Base-by-base conservation (phyloP, 208 protist genomes). In the Wallacemonas sp. region DNA sequence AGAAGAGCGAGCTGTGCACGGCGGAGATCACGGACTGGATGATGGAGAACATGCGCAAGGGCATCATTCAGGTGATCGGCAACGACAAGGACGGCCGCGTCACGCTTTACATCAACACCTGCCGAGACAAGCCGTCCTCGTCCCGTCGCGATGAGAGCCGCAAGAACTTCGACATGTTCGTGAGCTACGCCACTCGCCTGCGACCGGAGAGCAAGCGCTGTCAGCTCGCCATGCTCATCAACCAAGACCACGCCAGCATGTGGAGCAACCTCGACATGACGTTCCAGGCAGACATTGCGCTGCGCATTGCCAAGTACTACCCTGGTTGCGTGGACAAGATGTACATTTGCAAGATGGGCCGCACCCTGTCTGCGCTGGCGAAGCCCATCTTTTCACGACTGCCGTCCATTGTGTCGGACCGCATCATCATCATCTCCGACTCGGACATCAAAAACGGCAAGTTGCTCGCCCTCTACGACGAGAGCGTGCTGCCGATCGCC, bases 311-410 rank as follows among this genome's bases (percentile, higher is more conserved):
- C 45, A 93, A 91, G 74, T 93, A 74, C 70, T 93, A 88, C 65
- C 87, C 87, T 4, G 84, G 84, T 1, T 72, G 59, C 31, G 72
- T 93, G 18, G 84, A 84, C 57, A 87, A 86, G 75, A 87, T 93
- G 52, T 91, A 89, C 64, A 75, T 93, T 25, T 91, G 84, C 72
- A 91, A 88, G 25, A 93, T 93, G 87, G 75, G 78, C 32, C 67
- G 75, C 4, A 70, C 77, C 7, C 65, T 93, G 25, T 46, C 81
- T 0, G 52, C 73, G 28, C 29, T 89, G 44, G 82, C 82, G 36
- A 93, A 93, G 69, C 84, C 87, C 18, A 73, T 93, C 25, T 87
- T 93, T 41, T 78, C 70, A 1, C 75, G 76, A 12, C 72, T 93
- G 18, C 87, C 87, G 23, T 29, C 77, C 1, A 84, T 87, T 29